Conservation (phyloP, 768 basidiomycete genomes). For the Albatrellus ellisii region DNA sequence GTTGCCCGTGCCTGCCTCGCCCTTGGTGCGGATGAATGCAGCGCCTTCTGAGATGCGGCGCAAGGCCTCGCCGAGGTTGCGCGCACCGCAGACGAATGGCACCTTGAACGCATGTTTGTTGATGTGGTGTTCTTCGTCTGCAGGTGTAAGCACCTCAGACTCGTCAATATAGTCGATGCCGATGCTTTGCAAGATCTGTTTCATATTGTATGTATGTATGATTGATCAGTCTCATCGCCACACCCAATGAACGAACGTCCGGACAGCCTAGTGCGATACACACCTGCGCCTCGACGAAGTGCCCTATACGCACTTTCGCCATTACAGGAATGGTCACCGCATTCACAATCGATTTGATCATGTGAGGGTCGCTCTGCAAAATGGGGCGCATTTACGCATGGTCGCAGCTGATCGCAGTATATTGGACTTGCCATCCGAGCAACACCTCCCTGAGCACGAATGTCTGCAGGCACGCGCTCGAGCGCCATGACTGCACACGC, state of each 20-base stretch:
- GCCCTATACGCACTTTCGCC: conserved; percentile 93
- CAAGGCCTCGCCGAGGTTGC: conserved; percentile 90
- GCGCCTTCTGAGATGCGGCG: conserved; percentile 96
- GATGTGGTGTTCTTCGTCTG: conserved; percentile 93
- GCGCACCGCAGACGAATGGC: conserved; percentile 93
- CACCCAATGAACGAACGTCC: background rate
- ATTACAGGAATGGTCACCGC: conserved; percentile 97
- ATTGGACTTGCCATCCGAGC: conserved; percentile 75
- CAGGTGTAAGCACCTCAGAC: conserved; percentile 89
- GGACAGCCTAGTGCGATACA: conserved; percentile 8
- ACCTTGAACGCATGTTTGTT: conserved; percentile 94
- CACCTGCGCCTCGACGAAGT: conserved; percentile 94
- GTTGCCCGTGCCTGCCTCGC: conserved; percentile 82
- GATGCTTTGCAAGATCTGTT: conserved; percentile 81
- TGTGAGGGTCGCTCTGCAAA: conserved; percentile 76
- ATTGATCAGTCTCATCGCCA: background rate
- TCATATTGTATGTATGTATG: no score
- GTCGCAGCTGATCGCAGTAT: background rate
- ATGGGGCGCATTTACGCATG: background rate
- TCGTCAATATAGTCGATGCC: conserved; percentile 97
- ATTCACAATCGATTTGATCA: conserved; percentile 94
- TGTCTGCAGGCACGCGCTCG: conserved; percentile 92
- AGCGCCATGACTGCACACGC: conserved; percentile 98
- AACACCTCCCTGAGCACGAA: conserved; percentile 84
- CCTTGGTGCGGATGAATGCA: conserved; percentile 97